These are phyloP conservation scores for Rhizopogon salebrosus DNA, from an alignment of 768 basidiomycete species.

Conservation along the genomic window DNA sequence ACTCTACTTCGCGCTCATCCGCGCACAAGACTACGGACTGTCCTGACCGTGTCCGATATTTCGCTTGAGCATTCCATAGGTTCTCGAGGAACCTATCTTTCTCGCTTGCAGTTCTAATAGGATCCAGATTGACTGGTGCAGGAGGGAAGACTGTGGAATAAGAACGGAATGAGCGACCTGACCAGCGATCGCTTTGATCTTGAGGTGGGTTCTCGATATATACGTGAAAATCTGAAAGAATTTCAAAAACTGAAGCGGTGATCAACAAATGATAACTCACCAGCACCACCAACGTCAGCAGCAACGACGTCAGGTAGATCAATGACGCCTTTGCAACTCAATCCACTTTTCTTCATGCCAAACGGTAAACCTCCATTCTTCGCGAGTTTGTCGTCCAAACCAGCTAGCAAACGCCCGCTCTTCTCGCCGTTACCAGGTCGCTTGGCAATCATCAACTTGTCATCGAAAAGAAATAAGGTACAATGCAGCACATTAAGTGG, in stretches of 20 bases:
- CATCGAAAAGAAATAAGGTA: conserved; percentile 90
- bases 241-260: not conserved
- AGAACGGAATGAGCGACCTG: conserved; percentile 78
- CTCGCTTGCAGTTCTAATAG: conserved; percentile 54
- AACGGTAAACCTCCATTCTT: conserved; percentile 57
- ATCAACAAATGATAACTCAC: conserved; percentile 38
- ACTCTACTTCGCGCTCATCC: conserved; percentile 74
- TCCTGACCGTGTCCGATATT: conserved; percentile 64
- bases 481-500: conserved; percentile 61
- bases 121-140: conserved; percentile 58
- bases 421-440: conserved; percentile 74
- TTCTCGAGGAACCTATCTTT: conserved; percentile 85
- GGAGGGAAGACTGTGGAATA: conserved; percentile 77
- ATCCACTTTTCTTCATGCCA: conserved; percentile 71
- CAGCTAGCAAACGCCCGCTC: conserved; percentile 63
- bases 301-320: conserved; percentile 81
- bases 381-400: conserved; percentile 71
- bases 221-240: conserved; percentile 69
- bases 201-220: conserved; percentile 79
- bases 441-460: conserved; percentile 89
- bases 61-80: conserved; percentile 84
- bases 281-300: conserved; percentile 80
- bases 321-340: conserved; percentile 80
- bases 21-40: conserved; percentile 70
- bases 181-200: conserved; percentile 85